phyloP scores from a whole-genome alignment of 768 basidiomycete genomes.

The Lactarius indigo region DNA sequence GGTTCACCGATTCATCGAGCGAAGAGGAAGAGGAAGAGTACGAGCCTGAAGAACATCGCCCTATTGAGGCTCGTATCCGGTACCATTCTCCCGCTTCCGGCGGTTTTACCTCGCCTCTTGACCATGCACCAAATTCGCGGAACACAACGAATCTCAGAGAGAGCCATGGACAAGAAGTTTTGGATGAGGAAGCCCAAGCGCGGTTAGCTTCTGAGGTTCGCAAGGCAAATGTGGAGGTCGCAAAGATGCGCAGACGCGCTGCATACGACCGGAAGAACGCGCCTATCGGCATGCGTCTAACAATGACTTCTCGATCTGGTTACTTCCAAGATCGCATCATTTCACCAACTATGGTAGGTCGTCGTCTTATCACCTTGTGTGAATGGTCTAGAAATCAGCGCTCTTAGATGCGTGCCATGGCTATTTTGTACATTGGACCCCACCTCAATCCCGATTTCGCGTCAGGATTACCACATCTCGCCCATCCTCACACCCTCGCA shows the following conservation, averaged over 20 bases:
- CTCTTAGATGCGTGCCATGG: slow-evolving; percentile 96
- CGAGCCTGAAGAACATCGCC: slow-evolving; percentile 62
- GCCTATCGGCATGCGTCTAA: slow-evolving; percentile 81
- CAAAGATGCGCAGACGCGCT: slow-evolving; percentile 21
- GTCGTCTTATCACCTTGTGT: slow-evolving; percentile 32
- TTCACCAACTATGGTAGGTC: slow-evolving; percentile 90
- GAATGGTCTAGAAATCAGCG: slow-evolving; percentile 4
- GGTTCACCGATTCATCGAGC: slow-evolving; percentile 17
- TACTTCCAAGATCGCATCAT: slow-evolving; percentile 94
- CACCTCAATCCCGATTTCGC: slow-evolving; percentile 91
- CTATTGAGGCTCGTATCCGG: slow-evolving; percentile 66
- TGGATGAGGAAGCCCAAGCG: slow-evolving; percentile 16
- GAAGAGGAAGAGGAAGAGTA: slow-evolving; percentile 37
- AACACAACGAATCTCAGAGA: background rate
- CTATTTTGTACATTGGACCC: slow-evolving; percentile 93
- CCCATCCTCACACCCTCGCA: slow-evolving; percentile 85
- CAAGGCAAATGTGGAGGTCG: slow-evolving; percentile 24
- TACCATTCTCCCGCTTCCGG: slow-evolving; percentile 14
- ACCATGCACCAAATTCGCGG: background rate
- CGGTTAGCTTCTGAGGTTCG: slow-evolving; percentile 21
- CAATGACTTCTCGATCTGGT: slow-evolving; percentile 93
- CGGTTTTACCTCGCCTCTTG: background rate
- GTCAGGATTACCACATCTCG: slow-evolving; percentile 93
- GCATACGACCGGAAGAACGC: slow-evolving; percentile 30
- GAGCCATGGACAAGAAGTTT: background rate